These are phyloP conservation scores for Vinca major DNA, from an alignment of 305 asterid species.

Conservation along the genomic window DNA sequence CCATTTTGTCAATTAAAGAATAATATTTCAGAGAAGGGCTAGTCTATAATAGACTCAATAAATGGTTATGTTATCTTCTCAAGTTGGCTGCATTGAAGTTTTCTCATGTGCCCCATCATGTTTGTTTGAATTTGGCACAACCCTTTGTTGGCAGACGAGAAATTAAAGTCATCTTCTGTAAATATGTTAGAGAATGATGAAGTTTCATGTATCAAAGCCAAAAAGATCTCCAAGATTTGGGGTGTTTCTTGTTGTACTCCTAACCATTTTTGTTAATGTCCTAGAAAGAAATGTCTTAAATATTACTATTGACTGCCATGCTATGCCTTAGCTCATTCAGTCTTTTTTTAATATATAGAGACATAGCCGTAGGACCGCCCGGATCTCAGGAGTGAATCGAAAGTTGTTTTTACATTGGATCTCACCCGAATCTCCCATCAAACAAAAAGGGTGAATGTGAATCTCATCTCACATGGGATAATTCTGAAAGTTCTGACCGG, in stretches of 20 bases:
- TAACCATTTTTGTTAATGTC: neutral
- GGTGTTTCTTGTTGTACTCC: neutral
- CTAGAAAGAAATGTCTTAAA: neutral
- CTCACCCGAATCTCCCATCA: too few species aligned
- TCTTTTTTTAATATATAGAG: too few species aligned
- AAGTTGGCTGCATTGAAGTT: conserved; percentile 21
- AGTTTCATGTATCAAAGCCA: neutral
- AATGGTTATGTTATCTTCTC: conserved; percentile 16
- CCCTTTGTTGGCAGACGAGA: conserved; percentile 29
- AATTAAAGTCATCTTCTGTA: conserved; percentile 4
- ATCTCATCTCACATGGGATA: too few species aligned
- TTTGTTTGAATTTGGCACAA: conserved; percentile 12
- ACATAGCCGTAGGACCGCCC: too few species aligned
- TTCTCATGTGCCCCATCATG: conserved; percentile 5
- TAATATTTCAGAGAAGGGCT: conserved; percentile 4
- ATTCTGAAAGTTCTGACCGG: too few species aligned
- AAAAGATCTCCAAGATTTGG: neutral
- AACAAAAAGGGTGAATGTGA: too few species aligned
- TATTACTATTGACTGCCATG: conserved; percentile 15
- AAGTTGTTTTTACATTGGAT: too few species aligned
- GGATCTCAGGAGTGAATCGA: too few species aligned
- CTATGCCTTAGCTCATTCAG: neutral
- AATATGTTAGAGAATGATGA: neutral
- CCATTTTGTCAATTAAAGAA: neutral
- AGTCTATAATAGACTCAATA: conserved; percentile 10